Conservation (phyloP, 495 filamentous ascomycete genomes). For the Lophium mytilinum region DNA sequence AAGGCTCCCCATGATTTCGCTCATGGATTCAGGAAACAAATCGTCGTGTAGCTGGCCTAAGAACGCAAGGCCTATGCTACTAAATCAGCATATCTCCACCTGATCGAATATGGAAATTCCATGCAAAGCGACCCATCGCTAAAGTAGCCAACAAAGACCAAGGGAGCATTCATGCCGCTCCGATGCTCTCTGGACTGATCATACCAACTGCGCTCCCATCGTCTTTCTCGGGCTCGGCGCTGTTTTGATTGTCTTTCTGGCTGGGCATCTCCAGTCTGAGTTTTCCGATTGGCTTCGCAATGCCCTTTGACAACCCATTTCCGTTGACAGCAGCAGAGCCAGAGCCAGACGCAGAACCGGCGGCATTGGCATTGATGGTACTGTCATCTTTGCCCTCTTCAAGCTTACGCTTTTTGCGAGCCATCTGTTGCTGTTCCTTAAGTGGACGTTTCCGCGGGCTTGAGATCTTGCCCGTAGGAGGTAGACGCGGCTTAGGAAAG, state of each 20-base stretch:
- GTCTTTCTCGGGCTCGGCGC: slow-evolving; percentile 31
- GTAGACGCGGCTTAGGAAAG: slow-evolving; percentile 83
- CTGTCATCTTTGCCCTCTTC: slow-evolving; percentile 29
- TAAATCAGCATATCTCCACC: too few relatives aligned
- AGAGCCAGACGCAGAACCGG: not conserved
- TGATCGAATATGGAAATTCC: too few relatives aligned
- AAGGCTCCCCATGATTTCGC: too few relatives aligned
- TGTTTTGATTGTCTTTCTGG: slow-evolving; percentile 20
- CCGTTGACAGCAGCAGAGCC: slow-evolving; percentile 3
- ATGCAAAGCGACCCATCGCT: too few relatives aligned
- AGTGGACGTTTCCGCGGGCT: slow-evolving; percentile 81
- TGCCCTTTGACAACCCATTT: slow-evolving; percentile 1
- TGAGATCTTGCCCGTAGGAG: slow-evolving; percentile 90
- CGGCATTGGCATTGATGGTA: slow-evolving; percentile 7
- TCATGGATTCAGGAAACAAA: too few relatives aligned
- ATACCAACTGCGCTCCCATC: slow-evolving; percentile 29
- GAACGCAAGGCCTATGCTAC: too few relatives aligned
- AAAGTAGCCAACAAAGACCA: too few relatives aligned
- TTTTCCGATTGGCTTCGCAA: slow-evolving; percentile 28
- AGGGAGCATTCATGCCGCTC: not conserved
- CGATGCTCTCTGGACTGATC: slow-evolving; percentile 36
- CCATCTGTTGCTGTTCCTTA: slow-evolving; percentile 61
- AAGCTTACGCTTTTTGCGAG: slow-evolving; percentile 57
- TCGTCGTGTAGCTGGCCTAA: too few relatives aligned
- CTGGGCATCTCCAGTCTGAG: slow-evolving; percentile 32